Base-by-base conservation (phyloP, 805 yeast genomes). In the Wickerhamomyces silvicola region DNA sequence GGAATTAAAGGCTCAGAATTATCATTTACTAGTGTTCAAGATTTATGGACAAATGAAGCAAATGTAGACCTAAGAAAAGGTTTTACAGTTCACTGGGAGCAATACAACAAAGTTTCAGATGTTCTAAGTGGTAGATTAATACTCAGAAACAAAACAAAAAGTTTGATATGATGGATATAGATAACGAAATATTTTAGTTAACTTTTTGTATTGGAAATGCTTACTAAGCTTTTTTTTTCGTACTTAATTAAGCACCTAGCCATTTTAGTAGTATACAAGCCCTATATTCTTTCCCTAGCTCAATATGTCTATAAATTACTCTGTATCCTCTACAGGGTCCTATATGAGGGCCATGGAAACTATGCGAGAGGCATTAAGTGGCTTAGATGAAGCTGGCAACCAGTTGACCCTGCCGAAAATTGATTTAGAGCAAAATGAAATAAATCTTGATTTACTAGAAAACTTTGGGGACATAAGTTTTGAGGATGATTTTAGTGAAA, bases 281-380 rank as follows among this genome's bases (percentile, higher is more conserved):
- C n/a, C n/a, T n/a, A n/a, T n/a, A n/a, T n/a, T n/a, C n/a, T n/a
- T n/a, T n/a, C n/a, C n/a, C n/a, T n/a, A n/a, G n/a, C n/a, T n/a
- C n/a, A n/a, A n/a, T n/a, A 72, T 72, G 77, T 60, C 74, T 2
- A 60, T 60, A 0, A 46, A 70, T 6, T 75, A 73, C 41, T 68
- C 71, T 28, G 81, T 68, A 7, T 62, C 71, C 10, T 80, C 88
- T 2, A 80, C 88, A 8, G 71, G 74, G 55, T 81, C 92, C 15
- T 82, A 73, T 55, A 74, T 82, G 81, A 72, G 72, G 50, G 90
- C 92, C 13, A 80, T 82, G 86, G 72, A 69, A 52, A 70, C 76
- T 2, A 73, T 82, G 79, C 61, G 72, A n/a, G 74, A 70, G 6
- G 54, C 67, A 1, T 50, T 77, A 35, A 51, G 56, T 3, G 38